Evolutionary conservation across 495 filamentous ascomycete genomes (phyloP), one percentile per base, ranked within the genome.

Genomic region (Geopyxis carbonaria): DNA sequence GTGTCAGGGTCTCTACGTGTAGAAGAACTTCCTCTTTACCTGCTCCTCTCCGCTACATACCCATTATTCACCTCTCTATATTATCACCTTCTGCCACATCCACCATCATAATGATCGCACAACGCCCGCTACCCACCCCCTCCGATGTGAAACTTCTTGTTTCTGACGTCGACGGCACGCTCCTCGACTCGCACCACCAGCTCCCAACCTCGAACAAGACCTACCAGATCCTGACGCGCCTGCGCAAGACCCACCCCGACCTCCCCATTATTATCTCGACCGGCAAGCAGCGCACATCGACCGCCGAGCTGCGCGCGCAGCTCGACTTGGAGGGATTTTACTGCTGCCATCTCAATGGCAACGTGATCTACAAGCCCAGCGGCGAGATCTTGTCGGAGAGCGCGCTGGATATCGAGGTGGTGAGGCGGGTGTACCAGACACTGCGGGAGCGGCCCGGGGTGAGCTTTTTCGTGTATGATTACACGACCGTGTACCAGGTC

Each of bases 151-250:
- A 41, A 23, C 10, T 41, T 16, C 31, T 41, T 9, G 38, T 41
- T 11, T 41, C 38, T 2, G 38, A 41, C 29, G 38, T 41, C 38
- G 38, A 41, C 27, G 38, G 37, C 22, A 36, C 33, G 5, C 38
- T 41, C 4, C 38, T 41, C 14, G 29, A 41, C 38, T 19, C 13
- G 3, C 11, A 16, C 13, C 38, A 41, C 38, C 8, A 8, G 14
- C 38, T 41, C 38, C 38, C 38, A 10, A 31, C 38, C 6, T 32
- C 38, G 28, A 34, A 33, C 21, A 27, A 27, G 2, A 41, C 38
- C 27, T 32, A 41, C 38, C 11, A 33, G 24, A 18, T 41, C 16
- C 27, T 41, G 3, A 9, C 11, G 5, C 27, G 29, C 9, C 31
- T 41, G 28, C 38, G 38, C 29, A 23, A 7, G 5, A n/a, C 8